phyloP scores from a whole-genome alignment of 306 rosid genomes.

The Ziziphus jujuba region DNA sequence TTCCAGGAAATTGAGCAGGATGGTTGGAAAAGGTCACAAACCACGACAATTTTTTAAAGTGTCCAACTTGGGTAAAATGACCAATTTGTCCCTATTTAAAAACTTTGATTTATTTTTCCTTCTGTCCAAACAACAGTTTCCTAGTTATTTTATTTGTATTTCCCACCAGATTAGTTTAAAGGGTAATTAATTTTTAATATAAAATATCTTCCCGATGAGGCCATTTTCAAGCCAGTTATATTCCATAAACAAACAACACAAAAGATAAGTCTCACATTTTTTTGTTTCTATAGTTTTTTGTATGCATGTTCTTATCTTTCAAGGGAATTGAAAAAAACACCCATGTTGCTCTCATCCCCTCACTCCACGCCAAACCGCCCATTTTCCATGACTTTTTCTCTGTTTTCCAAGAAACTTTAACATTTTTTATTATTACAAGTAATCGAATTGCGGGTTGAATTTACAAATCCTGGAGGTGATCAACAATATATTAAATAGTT shows the following conservation, averaged over 20 bases:
- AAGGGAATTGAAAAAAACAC: neutral
- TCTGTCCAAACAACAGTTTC: neutral
- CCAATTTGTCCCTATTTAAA: neutral
- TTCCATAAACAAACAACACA: neutral
- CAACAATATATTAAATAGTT: too few species aligned
- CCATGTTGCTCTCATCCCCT: neutral
- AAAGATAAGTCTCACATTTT: neutral
- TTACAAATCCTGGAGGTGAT: too few species aligned
- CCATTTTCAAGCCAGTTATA: neutral
- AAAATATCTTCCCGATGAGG: neutral
- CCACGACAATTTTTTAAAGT: neutral
- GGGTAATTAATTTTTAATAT: neutral
- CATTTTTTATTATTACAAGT: too few species aligned
- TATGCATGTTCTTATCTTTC: neutral
- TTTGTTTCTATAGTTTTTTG: neutral
- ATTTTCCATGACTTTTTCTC: neutral
- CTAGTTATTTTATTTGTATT: neutral
- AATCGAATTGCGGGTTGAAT: too few species aligned
- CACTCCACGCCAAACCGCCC: neutral
- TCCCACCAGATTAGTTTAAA: neutral
- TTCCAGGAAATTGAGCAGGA: neutral
- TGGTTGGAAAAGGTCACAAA: neutral
- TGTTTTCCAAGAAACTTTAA: conserved; percentile 2
- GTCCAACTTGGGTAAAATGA: neutral
- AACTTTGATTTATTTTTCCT: conserved; percentile 5